Conservation (phyloP, 1,284 basidiomycete species). For the Microbotryum scabiosae region DNA sequence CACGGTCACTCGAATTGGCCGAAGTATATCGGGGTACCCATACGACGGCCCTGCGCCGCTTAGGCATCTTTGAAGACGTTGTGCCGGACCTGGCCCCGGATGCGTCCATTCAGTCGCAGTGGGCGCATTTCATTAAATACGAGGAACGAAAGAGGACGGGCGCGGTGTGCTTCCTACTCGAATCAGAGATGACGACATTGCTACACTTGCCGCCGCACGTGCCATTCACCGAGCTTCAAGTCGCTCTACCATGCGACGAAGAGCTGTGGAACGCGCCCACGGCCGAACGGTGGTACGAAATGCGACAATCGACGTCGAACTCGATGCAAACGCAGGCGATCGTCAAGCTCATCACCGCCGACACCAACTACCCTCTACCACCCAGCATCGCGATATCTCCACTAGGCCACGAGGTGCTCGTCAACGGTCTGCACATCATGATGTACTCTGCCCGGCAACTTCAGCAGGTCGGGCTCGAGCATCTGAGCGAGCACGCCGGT, state of each 20-base stretch:
- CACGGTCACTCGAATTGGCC: constrained; percentile 3
- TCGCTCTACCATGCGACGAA: constrained; percentile 2
- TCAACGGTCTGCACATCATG: not conserved
- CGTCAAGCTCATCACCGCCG: constrained; percentile 3
- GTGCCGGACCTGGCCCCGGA: not conserved
- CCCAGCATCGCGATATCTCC: not conserved
- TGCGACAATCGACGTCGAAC: not conserved
- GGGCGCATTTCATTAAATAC: constrained; percentile 5
- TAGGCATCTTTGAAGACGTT: not conserved
- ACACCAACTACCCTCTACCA: constrained; percentile 2
- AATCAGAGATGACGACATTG: constrained; percentile 4
- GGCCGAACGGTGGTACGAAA: constrained; percentile 1
- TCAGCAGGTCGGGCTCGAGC: not conserved
- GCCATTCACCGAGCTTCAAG: not conserved
- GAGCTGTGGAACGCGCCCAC: constrained; percentile 5
- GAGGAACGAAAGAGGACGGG: constrained; percentile 11
- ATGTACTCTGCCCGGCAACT: not conserved
- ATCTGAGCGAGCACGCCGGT: constrained; percentile 1
- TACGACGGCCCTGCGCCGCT: not conserved
- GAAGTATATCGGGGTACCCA: not conserved
- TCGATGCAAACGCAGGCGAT: not conserved
- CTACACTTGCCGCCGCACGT: constrained; percentile 4
- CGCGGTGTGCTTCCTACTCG: constrained; percentile 10
- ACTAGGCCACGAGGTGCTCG: constrained; percentile 4
- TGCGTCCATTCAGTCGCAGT: not conserved